A percentile compares a stretch with the other conserved stretches of the same genome.
phyloP scores from a whole-genome alignment of 441 rosid genomes.

The Iberis amara region DNA sequence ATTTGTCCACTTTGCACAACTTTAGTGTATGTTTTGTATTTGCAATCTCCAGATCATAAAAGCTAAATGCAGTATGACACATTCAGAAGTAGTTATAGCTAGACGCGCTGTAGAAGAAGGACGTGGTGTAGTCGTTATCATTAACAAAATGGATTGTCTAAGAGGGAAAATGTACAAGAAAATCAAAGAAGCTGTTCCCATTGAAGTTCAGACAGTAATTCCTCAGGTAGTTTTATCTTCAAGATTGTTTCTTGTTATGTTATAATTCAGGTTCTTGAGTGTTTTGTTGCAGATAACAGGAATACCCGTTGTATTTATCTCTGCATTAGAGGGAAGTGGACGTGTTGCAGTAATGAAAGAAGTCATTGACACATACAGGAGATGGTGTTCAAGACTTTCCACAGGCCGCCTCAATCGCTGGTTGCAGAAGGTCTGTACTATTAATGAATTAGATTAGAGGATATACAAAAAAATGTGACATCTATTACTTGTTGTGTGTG shows the following conservation, averaged over 20 bases:
- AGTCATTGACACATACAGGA: constrained; percentile 62
- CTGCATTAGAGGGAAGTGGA: constrained; percentile 83
- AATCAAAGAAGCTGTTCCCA: constrained; percentile 85
- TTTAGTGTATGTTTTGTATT: constrained; percentile 5
- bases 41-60: constrained; percentile 52
- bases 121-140: constrained; percentile 76
- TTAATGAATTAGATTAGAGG: not conserved
- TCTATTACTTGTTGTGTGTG: not conserved
- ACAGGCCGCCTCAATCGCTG: constrained; percentile 91
- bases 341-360: constrained; percentile 61
- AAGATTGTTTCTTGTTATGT: not conserved
- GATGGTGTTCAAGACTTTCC: constrained; percentile 85
- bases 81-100: constrained; percentile 90
- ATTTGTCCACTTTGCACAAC: not conserved
- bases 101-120: constrained; percentile 95
- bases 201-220: constrained; percentile 81
- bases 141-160: constrained; percentile 93
- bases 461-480: constrained; percentile 12
- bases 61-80: constrained; percentile 73
- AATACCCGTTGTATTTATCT: constrained; percentile 72
- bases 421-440: constrained; percentile 61
- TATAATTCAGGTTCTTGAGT: not conserved
- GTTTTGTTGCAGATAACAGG: constrained; percentile 54
- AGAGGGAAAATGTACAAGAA: constrained; percentile 52
- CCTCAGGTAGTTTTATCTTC: constrained; percentile 63